phyloP scores from a whole-genome alignment of 164 flowering plant genomes.

The Annona squamosa region DNA sequence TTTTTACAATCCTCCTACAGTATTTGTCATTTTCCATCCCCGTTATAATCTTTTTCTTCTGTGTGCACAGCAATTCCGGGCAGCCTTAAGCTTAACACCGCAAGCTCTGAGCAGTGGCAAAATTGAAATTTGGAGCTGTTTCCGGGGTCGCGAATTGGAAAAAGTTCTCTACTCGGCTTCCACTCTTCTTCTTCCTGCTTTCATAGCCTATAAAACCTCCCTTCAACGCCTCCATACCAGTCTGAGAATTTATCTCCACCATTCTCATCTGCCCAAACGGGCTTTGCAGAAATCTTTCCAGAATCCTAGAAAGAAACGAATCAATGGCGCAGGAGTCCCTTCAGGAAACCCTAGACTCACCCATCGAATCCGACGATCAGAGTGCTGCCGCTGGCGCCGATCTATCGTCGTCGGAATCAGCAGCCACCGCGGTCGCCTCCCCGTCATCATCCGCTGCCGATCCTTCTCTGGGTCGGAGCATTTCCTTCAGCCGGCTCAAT shows the following conservation, averaged over 20 bases:
- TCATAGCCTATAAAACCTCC: constrained; percentile 2
- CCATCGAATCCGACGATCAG: constrained; percentile 8
- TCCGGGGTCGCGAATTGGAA: background rate
- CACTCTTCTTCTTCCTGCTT: background rate
- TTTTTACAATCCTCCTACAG: too few relatives aligned
- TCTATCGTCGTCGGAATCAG: constrained; percentile 7
- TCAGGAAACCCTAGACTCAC: constrained; percentile 16
- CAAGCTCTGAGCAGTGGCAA: background rate
- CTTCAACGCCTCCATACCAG: background rate
- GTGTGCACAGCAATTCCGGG: too few relatives aligned
- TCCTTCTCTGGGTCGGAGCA: constrained; percentile 35
- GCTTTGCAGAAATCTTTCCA: background rate
- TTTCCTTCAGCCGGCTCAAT: constrained; percentile 57
- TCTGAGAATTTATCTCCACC: constrained; percentile 10
- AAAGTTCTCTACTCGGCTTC: background rate
- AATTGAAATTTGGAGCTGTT: background rate
- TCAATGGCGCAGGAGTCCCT: constrained; percentile 17
- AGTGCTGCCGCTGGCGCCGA: constrained; percentile 3
- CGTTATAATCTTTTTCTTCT: too few relatives aligned
- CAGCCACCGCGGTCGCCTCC: background rate
- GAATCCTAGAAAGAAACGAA: constrained; percentile 3
- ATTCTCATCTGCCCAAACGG: constrained; percentile 8
- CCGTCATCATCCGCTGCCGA: constrained; percentile 19
- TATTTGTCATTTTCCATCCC: too few relatives aligned
- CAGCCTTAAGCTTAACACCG: too few relatives aligned